A percentile compares a stretch with the other conserved stretches of the same genome.
Conservation (phyloP, 768 basidiomycete genomes). For the Lentinula aciculospora region DNA sequence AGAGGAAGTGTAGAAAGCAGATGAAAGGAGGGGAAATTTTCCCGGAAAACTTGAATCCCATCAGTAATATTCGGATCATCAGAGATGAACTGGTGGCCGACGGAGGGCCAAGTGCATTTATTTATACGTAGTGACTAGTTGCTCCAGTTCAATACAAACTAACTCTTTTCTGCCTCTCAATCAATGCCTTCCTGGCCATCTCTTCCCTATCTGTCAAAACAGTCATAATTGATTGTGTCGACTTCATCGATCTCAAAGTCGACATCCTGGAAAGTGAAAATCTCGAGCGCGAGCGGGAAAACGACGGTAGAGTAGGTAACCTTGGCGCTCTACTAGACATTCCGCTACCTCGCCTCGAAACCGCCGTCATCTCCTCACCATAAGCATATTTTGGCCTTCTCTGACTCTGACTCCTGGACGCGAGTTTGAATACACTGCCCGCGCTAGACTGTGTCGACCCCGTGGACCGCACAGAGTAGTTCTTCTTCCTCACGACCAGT, state of each 20-base stretch:
- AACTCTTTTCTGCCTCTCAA: background rate
- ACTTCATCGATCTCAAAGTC: slow-evolving; percentile 1
- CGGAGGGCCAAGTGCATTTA: too few relatives aligned
- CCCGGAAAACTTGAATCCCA: too few relatives aligned
- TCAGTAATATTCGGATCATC: too few relatives aligned
- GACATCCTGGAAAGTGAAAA: background rate
- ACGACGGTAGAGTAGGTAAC: background rate
- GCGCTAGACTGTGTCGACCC: background rate
- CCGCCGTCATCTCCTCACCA: background rate
- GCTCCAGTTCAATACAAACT: background rate
- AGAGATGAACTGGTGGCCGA: too few relatives aligned
- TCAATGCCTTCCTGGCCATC: slow-evolving; percentile 4
- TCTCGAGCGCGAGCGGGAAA: background rate
- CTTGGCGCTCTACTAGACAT: background rate
- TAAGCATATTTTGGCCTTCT: background rate
- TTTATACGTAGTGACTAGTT: too few relatives aligned
- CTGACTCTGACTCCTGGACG: slow-evolving; percentile 1
- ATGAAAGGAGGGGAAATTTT: too few relatives aligned
- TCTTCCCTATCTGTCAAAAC: slow-evolving; percentile 1
- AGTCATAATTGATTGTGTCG: background rate
- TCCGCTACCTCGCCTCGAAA: background rate
- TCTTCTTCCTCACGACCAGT: slow-evolving; percentile 1
- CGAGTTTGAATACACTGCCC: background rate
- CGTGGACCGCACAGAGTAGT: background rate
- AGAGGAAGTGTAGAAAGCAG: too few relatives aligned